Percentiles rank a stretch among this genome's conserved stretches.
Evolutionary conservation across 108 stramenopile species (phyloP).

Genomic region (Skeletonema marinoi): DNA sequence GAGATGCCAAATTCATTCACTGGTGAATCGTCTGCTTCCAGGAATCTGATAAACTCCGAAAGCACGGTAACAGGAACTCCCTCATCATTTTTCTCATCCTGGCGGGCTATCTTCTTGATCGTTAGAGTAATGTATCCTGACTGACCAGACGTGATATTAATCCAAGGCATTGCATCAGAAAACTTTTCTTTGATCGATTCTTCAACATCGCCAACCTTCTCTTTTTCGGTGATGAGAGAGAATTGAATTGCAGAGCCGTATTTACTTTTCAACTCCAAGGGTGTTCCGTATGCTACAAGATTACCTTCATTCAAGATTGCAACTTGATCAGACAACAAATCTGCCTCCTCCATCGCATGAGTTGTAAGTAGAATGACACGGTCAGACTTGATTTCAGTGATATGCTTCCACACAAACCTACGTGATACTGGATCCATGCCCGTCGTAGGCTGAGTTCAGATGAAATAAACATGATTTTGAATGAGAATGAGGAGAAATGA

Average conservation of each 20-base stretch:
- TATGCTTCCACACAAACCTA: conserved; percentile 67
- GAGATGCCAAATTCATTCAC: conserved; percentile 64
- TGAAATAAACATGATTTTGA: not conserved
- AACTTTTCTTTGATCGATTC: conserved; percentile 29
- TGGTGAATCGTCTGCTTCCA: conserved; percentile 43
- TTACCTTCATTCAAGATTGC: conserved; percentile 83
- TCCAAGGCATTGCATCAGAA: conserved; percentile 12
- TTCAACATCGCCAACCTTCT: conserved; percentile 24
- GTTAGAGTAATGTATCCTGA: conserved; percentile 50
- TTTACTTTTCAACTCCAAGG: conserved; percentile 54
- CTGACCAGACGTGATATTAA: conserved; percentile 24
- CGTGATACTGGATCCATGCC: conserved; percentile 90
- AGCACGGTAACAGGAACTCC: conserved; percentile 44
- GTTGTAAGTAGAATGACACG: conserved; percentile 88
- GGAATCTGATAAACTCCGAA: conserved; percentile 46
- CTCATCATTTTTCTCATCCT: conserved; percentile 20
- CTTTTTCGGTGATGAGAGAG: conserved; percentile 46
- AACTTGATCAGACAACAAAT: conserved; percentile 87
- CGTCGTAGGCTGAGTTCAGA: conserved; percentile 58
- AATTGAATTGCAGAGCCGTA: conserved; percentile 50
- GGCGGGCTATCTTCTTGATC: conserved; percentile 35
- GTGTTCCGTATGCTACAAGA: conserved; percentile 56
- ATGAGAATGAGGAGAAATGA: not conserved
- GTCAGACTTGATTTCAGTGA: conserved; percentile 53
- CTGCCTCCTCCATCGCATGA: conserved; percentile 96